Evolutionary conservation across 2,329 filamentous ascomycete species (phyloP), one percentile per base, ranked within the genome.

Genomic region (Nemania sp.): DNA sequence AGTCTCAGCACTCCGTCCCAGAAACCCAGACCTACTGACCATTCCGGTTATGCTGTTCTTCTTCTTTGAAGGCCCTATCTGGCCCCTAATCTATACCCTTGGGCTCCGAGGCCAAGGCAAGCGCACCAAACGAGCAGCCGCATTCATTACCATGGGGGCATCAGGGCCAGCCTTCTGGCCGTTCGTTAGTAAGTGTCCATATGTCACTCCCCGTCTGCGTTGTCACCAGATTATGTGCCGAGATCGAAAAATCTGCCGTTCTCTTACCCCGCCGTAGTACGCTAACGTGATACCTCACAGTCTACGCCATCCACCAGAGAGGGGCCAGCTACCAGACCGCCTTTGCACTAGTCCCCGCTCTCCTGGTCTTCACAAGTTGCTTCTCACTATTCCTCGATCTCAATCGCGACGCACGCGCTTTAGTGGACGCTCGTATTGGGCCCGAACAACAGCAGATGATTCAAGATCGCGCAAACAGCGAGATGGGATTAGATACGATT

Each of bases 21-120:
- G 60, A 1, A 73, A 81, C 52, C 72, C 79, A 0, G 77, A 83
- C 58, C 60, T 80, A 0, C 68, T 84, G 20, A 72, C 76, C 20
- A 76, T 83, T n/a, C 86, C 90, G 60, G 74, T 89, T 2, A 77
- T 86, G 33, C 64, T 92, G 23, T 88, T 89, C 59, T 86, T 90
- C 61, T 90, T 95, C 70, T 90, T 89, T 65, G 90, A 93, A 69
- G 89, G 86, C 0, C 90, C 91, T 46, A 83, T 90, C 62, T 96
- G 90, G 77, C 91, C 91, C 0, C 84, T 92, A 1, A 86, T 94
- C 55, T 91, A 91, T 61, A 85, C 89, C 3, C 80, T 94, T 11
- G 89, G 88, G 3, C 85, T 96, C 54, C 83, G 90, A 2, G 90
- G 91, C 1, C 82, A 95, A 44, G 91, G 91, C 0, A 80, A 82